Base-by-base conservation (phyloP, 768 basidiomycete genomes). In the Austroboletus eburneus region DNA sequence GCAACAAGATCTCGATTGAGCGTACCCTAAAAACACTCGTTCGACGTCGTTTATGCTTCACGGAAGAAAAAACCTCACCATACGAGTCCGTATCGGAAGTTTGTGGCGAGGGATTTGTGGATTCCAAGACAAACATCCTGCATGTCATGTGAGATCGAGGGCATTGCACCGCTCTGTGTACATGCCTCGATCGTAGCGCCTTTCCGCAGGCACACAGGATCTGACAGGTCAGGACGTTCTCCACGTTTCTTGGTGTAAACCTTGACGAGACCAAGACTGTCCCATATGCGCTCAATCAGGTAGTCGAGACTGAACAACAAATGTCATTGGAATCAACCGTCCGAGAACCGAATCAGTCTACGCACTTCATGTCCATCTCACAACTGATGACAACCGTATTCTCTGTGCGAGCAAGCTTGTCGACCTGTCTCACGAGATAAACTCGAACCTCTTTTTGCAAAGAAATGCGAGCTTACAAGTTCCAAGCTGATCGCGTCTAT, bases 241-340 rank as follows among this genome's bases (percentile, higher is more conserved):
- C 95, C 96, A 36, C 96, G 78, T 65, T 94, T 94, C 70, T 99
- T 99, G 3, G 96, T 99, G 67, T 97, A 99, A 37, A 99, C 81
- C 61, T 93, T 94, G 45, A 87, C 86, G 7, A 91, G 76, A 43
- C 76, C 72, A n/a, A 92, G 76, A 48, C 87, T 80, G 23, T 83
- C 84, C 86, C 85, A 90, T 50, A 89, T 82, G 18, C 81, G 77
- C 51, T 85, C 85, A 45, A 88, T 78, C 30, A 90, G 74, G 59
- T 87, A 81, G 59, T 80, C 76, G 44, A 90, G 68, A 64, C 87
- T 89, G 42, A 6, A 5, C 5, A 9, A 29, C 43, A 1, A 45
- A 45, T 52, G 43, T 23, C 12, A 38, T 27, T 48, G 7, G 52
- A 43, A n/a, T 51, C 40, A 39, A 43, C n/a, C n/a, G 20, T 17